A percentile compares a stretch with the other conserved stretches of the same genome.
Conservation (phyloP, 2,329 filamentous ascomycete genomes). For the Corynespora cassiicola region DNA sequence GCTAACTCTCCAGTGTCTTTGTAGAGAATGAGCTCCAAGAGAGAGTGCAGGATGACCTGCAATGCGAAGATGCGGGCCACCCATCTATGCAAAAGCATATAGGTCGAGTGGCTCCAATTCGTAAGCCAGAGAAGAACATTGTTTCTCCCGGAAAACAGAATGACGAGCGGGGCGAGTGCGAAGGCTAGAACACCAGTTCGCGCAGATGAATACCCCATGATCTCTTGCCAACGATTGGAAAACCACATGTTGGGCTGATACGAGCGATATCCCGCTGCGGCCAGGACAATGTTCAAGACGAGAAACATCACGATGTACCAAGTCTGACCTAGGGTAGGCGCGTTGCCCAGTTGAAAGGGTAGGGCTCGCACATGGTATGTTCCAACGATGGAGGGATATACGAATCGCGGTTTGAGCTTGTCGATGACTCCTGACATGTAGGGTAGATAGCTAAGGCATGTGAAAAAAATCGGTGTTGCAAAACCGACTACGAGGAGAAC, state of each 20-base stretch:
- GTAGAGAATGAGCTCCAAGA: slow-evolving; percentile 24
- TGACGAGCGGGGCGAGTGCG: slow-evolving; percentile 31
- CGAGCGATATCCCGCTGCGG: slow-evolving; percentile 38
- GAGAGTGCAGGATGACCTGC: slow-evolving; percentile 28
- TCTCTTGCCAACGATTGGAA: slow-evolving; percentile 22
- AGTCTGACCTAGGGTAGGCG: slow-evolving; percentile 53
- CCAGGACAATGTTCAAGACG: slow-evolving; percentile 23
- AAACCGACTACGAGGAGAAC: slow-evolving; percentile 24
- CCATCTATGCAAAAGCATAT: slow-evolving; percentile 44
- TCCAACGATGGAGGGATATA: slow-evolving; percentile 21
- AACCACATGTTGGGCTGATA: slow-evolving; percentile 49
- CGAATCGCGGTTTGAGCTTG: slow-evolving; percentile 18
- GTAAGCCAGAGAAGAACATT: slow-evolving; percentile 48
- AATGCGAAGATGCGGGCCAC: slow-evolving; percentile 26
- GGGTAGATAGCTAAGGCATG: slow-evolving; percentile 17
- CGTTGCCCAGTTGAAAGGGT: slow-evolving; percentile 31
- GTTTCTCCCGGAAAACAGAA: slow-evolving; percentile 47
- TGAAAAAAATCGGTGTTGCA: slow-evolving; percentile 22
- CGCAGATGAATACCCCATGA: slow-evolving; percentile 33
- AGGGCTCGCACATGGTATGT: slow-evolving; percentile 21
- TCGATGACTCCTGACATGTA: slow-evolving; percentile 14
- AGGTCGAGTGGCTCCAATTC: slow-evolving; percentile 47
- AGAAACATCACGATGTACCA: slow-evolving; percentile 50
- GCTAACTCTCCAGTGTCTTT: slow-evolving; percentile 16
- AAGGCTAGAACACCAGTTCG: slow-evolving; percentile 42